Conservation (phyloP, 179 eudicot genomes). For the Amaranthus tricolor region DNA sequence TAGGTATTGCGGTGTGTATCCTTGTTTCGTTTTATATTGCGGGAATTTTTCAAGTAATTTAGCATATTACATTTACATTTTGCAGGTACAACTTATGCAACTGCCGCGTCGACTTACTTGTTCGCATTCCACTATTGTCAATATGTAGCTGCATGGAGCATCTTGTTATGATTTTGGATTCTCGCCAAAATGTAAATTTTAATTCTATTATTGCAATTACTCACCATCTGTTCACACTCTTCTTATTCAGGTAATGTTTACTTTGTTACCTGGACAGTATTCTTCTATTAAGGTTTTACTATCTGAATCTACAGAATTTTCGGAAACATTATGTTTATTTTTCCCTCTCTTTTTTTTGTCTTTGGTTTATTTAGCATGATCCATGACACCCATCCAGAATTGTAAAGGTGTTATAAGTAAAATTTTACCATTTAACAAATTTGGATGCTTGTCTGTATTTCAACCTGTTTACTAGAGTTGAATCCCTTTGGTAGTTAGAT, state of each 20-base stretch:
- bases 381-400: not conserved
- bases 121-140: slow-evolving; percentile 4
- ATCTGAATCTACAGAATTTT: not conserved
- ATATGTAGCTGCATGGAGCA: slow-evolving; percentile 13
- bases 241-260: not conserved
- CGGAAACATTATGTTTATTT: not conserved
- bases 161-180: slow-evolving; percentile 19
- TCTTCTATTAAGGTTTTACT: not conserved
- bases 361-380: not conserved
- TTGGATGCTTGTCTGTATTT: not conserved
- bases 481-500: not conserved
- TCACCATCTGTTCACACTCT: not conserved
- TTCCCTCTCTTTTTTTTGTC: not conserved
- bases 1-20: slow-evolving; percentile 22
- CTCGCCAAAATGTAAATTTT: not conserved
- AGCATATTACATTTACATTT: slow-evolving; percentile 4
- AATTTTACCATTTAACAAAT: not conserved
- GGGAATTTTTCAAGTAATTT: slow-evolving; percentile 1
- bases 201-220: not conserved
- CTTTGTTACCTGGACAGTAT: slow-evolving; percentile 1
- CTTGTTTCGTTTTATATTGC: not conserved
- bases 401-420: not conserved
- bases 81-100: slow-evolving; percentile 8
- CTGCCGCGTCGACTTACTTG: slow-evolving; percentile 1
- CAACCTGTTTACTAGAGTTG: not conserved